A percentile compares a stretch with the other conserved stretches of the same genome.
phyloP scores from a whole-genome alignment of 495 filamentous ascomycete genomes.

The Aspergillus avenaceus region DNA sequence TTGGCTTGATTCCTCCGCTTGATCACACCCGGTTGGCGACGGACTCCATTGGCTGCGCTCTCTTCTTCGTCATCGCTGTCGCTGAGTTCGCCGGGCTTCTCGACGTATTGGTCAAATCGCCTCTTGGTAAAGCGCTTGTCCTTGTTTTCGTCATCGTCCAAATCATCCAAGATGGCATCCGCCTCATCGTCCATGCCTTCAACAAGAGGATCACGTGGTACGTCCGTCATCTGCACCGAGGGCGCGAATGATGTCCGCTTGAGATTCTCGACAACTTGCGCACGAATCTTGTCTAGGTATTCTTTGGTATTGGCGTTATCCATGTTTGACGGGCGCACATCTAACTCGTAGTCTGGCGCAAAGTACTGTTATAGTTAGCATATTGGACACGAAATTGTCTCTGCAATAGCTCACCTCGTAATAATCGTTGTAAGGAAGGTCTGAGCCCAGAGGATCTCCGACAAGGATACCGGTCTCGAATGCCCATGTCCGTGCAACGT shows the following conservation, averaged over 20 bases:
- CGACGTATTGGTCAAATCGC: constrained; percentile 73
- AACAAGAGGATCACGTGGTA: constrained; percentile 69
- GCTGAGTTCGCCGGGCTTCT: constrained; percentile 69
- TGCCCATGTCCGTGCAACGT: constrained; percentile 95
- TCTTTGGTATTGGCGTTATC: constrained; percentile 95
- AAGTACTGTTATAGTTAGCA: constrained; percentile 68
- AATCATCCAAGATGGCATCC: constrained; percentile 82
- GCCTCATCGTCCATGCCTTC: constrained; percentile 75
- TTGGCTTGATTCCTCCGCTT: constrained; percentile 67
- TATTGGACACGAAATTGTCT: neutral
- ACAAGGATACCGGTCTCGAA: constrained; percentile 92
- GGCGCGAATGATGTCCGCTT: constrained; percentile 83
- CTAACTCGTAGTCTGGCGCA: constrained; percentile 90
- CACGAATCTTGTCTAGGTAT: constrained; percentile 94
- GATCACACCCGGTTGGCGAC: constrained; percentile 54
- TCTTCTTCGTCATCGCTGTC: constrained; percentile 90
- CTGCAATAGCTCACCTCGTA: constrained; percentile 68
- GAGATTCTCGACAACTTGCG: constrained; percentile 87
- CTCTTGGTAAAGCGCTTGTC: constrained; percentile 81
- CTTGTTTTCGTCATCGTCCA: constrained; percentile 86
- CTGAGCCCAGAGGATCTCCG: constrained; percentile 68
- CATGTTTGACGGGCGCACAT: constrained; percentile 96
- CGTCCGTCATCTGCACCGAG: constrained; percentile 90
- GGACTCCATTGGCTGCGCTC: constrained; percentile 66
- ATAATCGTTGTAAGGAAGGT: constrained; percentile 96